Evolutionary conservation across 345 rosid species (phyloP).

Genomic region (Sonneratia caseolaris): DNA sequence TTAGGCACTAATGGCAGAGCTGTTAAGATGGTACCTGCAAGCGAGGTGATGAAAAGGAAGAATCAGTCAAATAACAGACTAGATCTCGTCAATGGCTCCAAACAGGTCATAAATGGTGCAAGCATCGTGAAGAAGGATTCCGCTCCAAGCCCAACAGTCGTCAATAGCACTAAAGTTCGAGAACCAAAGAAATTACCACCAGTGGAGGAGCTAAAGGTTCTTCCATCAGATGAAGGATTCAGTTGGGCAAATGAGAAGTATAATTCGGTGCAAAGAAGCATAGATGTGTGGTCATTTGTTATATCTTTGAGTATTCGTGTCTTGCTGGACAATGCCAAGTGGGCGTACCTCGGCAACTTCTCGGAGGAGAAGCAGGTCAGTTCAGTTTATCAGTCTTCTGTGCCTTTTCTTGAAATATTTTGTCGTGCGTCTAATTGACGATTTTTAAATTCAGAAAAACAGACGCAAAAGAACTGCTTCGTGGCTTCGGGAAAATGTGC

Average conservation of each 20-base stretch:
- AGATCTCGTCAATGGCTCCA: slow-evolving; percentile 47
- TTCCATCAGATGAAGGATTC: slow-evolving; percentile 86
- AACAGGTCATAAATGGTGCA: slow-evolving; percentile 45
- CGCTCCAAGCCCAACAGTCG: slow-evolving; percentile 19
- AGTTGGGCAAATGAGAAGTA: slow-evolving; percentile 96
- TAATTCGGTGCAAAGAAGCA: slow-evolving; percentile 52
- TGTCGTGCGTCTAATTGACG: slow-evolving; percentile 5
- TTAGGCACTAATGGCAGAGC: slow-evolving; percentile 47
- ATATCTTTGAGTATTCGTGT: slow-evolving; percentile 59
- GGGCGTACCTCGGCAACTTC: slow-evolving; percentile 73
- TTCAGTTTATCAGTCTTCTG: background rate
- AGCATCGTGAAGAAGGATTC: slow-evolving; percentile 38
- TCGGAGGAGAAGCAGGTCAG: slow-evolving; percentile 75
- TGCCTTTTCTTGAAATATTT: background rate
- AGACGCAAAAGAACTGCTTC: slow-evolving; percentile 68
- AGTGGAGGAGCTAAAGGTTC: slow-evolving; percentile 49
- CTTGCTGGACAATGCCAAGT: slow-evolving; percentile 72
- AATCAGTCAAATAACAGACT: slow-evolving; percentile 25
- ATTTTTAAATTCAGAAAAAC: slow-evolving; percentile 41
- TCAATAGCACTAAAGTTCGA: slow-evolving; percentile 28
- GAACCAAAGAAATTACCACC: slow-evolving; percentile 44
- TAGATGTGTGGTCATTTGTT: slow-evolving; percentile 90
- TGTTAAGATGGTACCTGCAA: slow-evolving; percentile 72
- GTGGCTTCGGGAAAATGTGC: slow-evolving; percentile 75
- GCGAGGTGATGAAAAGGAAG: slow-evolving; percentile 50